Evolutionary conservation across 768 basidiomycete genomes (phyloP).

Genomic region (Pulveroboletus sp.): DNA sequence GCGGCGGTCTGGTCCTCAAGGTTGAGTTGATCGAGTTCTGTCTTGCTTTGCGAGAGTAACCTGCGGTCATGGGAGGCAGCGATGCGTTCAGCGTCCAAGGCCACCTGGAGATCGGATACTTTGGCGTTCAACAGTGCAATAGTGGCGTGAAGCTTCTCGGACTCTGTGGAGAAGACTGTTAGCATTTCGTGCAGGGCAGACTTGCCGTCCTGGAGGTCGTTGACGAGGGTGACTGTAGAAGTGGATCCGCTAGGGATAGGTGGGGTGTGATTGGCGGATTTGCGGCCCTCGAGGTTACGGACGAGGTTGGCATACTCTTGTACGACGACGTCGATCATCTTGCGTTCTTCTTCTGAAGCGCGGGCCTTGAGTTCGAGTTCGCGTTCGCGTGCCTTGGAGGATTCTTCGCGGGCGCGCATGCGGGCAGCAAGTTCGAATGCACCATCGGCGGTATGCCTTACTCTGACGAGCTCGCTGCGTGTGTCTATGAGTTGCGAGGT

Average conservation of each 20-base stretch:
- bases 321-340: slow-evolving; percentile 59
- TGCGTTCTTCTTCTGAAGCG: slow-evolving; percentile 51
- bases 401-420: slow-evolving; percentile 52
- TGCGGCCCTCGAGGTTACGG: slow-evolving; percentile 51
- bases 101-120: slow-evolving; percentile 38
- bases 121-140: slow-evolving; percentile 40
- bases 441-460: slow-evolving; percentile 40
- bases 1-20: slow-evolving; percentile 72
- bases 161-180: slow-evolving; percentile 45
- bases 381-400: slow-evolving; percentile 43
- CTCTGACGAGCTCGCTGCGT: slow-evolving; percentile 40
- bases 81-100: slow-evolving; percentile 44
- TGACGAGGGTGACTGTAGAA: slow-evolving; percentile 23
- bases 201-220: slow-evolving; percentile 46
- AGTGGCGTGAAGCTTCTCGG: slow-evolving; percentile 41
- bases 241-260: slow-evolving; percentile 10
- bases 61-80: slow-evolving; percentile 38
- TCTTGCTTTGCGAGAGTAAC: slow-evolving; percentile 42
- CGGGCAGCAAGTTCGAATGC: slow-evolving; percentile 54
- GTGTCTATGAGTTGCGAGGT: slow-evolving; percentile 44
- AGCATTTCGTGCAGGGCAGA: slow-evolving; percentile 44
- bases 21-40: slow-evolving; percentile 50
- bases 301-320: slow-evolving; percentile 75
- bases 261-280: slow-evolving; percentile 16
- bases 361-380: slow-evolving; percentile 43